Conservation (phyloP, 257 asterid species). For the Solanum neorickii region DNA sequence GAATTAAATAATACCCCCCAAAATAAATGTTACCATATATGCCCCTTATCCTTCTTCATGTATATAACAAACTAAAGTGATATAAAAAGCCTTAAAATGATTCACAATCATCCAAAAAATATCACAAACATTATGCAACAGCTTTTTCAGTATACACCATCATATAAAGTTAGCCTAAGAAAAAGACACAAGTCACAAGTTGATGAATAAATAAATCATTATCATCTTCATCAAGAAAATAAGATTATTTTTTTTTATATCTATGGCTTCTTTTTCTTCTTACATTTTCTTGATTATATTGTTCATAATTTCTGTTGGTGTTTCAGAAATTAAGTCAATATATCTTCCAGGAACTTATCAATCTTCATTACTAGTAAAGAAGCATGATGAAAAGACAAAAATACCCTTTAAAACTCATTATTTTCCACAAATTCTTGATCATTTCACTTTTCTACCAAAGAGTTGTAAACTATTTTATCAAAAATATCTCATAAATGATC, state of each 20-base stretch:
- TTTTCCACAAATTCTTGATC: conserved; percentile 65
- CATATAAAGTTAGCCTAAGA: not conserved
- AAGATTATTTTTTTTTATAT: not conserved
- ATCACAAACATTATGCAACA: not conserved
- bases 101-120: not conserved
- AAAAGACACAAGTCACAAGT: not conserved
- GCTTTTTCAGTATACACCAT: not conserved
- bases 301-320: conserved; percentile 12
- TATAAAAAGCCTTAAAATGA: not conserved
- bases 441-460: conserved; percentile 48
- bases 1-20: not conserved
- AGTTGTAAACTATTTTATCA: conserved; percentile 54
- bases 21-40: not conserved
- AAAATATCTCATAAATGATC: conserved; percentile 53
- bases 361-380: conserved; percentile 26
- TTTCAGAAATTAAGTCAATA: conserved; percentile 17
- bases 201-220: not conserved
- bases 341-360: conserved; percentile 38
- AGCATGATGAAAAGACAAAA: conserved; percentile 16
- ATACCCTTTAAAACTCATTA: conserved; percentile 39
- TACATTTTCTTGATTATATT: conserved; percentile 14
- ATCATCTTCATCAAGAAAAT: not conserved
- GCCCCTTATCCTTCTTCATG: not conserved
- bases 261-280: conserved; percentile 17
- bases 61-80: not conserved